Base-by-base conservation (phyloP, 495 filamentous ascomycete genomes). In the Astrothelium macrocarpum region DNA sequence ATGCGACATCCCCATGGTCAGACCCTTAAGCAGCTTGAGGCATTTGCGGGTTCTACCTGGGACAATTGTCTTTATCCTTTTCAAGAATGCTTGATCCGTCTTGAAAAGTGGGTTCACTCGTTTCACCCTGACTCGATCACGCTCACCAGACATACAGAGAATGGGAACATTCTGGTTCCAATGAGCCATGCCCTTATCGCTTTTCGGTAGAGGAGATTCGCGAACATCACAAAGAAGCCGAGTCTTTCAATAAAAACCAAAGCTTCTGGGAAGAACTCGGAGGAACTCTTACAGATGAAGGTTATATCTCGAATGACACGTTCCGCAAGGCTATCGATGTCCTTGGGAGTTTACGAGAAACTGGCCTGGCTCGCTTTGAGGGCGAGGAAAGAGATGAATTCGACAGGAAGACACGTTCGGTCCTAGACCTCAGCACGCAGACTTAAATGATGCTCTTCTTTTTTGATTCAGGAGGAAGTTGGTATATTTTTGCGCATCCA, bases 131-230 rank as follows among this genome's bases (percentile, higher is more conserved):
- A 62, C n/a, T 58, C 36, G 14, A 32, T 12, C 45, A 46, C n/a
- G 59, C 59, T 65, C 25, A 66, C 61, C n/a, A 28, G 56, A 34
- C 12, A 32, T 39, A 23, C 31, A 67, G 65, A 32, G 62, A 67
- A 39, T 67, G 62, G 62, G 59, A 64, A 5, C 20, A 56, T 58
- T 64, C 60, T 56, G 26, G 43, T 58, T 62, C 62, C 42, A 49
- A 53, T 45, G 28, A 61, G 45, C 65, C 62, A 61, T 67, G 62
- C 34, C 62, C 62, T n/a, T 67, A 64, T 42, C 56, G 61, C 20
- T 67, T 61, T 45, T 64, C 59, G 1, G 45, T 26, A 23, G 53
- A 64, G 26, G 59, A 67, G 58, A 46, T 67, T 36, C 20, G 32
- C 23, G 16, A 64, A 61, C 59, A 61, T 39, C 34, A 36, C 7